Percentiles rank a stretch among this genome's conserved stretches.
phyloP scores from a whole-genome alignment of 768 basidiomycete genomes.

The Lepiota subincarnata region DNA sequence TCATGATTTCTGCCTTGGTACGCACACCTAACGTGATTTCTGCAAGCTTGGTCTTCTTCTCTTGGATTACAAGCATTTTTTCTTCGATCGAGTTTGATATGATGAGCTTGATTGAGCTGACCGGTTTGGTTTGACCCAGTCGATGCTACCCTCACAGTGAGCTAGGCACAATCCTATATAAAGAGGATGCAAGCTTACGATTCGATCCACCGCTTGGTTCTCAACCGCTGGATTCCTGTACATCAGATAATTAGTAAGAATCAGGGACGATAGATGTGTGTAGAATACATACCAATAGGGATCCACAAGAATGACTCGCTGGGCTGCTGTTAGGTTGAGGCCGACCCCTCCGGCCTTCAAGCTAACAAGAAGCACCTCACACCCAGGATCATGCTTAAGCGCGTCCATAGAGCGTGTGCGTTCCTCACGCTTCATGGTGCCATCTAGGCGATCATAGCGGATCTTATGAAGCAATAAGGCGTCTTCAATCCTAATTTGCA shows the following conservation, averaged over 20 bases:
- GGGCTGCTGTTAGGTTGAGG: constrained; percentile 91
- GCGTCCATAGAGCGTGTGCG: constrained; percentile 89
- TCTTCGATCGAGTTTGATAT: constrained; percentile 94
- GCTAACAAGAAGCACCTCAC: constrained; percentile 94
- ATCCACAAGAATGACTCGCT: constrained; percentile 93
- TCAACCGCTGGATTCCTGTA: constrained; percentile 93
- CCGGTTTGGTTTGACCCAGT: constrained; percentile 88
- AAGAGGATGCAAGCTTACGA: constrained; percentile 50
- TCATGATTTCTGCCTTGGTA: constrained; percentile 83
- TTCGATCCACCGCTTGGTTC: constrained; percentile 97
- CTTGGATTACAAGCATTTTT: constrained; percentile 87
- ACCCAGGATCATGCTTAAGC: constrained; percentile 82
- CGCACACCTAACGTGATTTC: constrained; percentile 90
- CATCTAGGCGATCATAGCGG: constrained; percentile 88
- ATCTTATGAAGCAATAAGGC: constrained; percentile 81
- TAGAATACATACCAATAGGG: constrained; percentile 74
- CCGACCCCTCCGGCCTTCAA: constrained; percentile 97
- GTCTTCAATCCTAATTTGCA: constrained; percentile 68
- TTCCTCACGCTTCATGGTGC: constrained; percentile 97
- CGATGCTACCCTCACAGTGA: constrained; percentile 63
- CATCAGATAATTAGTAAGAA: constrained; percentile 8
- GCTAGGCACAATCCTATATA: neutral
- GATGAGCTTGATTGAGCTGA: constrained; percentile 89
- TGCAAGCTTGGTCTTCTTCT: constrained; percentile 90
- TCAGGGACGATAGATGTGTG: neutral